Evolutionary conservation across 306 rosid species (phyloP).

Genomic region (Lathyrus sativus): DNA sequence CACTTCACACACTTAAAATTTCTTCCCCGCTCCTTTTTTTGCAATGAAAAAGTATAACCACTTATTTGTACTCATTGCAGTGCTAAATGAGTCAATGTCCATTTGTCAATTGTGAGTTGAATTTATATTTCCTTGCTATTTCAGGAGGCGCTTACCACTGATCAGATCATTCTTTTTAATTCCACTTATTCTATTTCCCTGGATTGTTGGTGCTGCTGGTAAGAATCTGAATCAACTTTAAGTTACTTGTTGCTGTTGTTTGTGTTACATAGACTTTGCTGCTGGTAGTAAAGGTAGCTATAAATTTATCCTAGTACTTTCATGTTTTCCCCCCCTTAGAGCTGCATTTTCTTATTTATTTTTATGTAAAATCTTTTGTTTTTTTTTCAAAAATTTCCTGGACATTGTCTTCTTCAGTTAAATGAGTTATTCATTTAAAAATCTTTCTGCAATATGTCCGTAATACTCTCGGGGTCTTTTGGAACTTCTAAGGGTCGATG

Average conservation of each 20-base stretch:
- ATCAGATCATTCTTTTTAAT: slow-evolving; percentile 75
- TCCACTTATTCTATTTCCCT: slow-evolving; percentile 79
- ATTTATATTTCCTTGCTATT: slow-evolving; percentile 34
- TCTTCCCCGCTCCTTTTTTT: neutral
- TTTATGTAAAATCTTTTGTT: neutral
- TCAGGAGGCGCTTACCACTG: slow-evolving; percentile 94
- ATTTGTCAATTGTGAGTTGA: slow-evolving; percentile 13
- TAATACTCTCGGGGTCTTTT: slow-evolving; percentile 14
- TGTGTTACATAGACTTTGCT: slow-evolving; percentile 23
- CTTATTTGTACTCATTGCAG: neutral
- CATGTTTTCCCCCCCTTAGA: slow-evolving; percentile 1
- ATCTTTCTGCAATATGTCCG: slow-evolving; percentile 18
- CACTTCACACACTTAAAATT: neutral
- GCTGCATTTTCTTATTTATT: slow-evolving; percentile 25
- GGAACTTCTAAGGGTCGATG: neutral
- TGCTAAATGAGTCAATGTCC: slow-evolving; percentile 26
- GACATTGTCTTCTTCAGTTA: slow-evolving; percentile 11
- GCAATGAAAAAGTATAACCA: neutral
- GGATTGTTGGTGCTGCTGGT: slow-evolving; percentile 83
- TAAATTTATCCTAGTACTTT: neutral
- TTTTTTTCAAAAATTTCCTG: slow-evolving; percentile 4
- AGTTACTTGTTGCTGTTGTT: neutral
- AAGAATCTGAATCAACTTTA: slow-evolving; percentile 46
- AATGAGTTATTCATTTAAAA: slow-evolving; percentile 26
- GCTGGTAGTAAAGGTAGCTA: slow-evolving; percentile 21